Conservation (phyloP, 140 eudicot species). For the Anethum foeniculum region DNA sequence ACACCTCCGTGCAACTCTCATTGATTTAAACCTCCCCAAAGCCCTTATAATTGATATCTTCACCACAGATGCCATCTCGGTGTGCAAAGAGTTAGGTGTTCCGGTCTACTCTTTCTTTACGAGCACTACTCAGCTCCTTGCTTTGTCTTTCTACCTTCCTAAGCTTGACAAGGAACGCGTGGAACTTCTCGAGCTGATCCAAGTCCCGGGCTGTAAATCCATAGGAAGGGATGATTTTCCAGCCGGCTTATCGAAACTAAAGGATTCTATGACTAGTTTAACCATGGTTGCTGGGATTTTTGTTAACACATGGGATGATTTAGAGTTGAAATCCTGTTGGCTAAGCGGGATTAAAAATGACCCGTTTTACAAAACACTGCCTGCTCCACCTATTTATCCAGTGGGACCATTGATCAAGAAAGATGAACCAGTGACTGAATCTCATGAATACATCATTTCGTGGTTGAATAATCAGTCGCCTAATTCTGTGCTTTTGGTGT, state of each 20-base stretch:
- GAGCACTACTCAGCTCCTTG: constrained; percentile 18
- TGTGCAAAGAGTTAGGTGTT: constrained; percentile 22
- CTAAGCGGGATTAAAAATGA: constrained; percentile 17
- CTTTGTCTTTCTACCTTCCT: constrained; percentile 33
- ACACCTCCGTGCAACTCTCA: constrained; percentile 18
- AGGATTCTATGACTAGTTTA: constrained; percentile 15
- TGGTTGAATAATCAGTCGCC: constrained; percentile 50
- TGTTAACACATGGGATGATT: constrained; percentile 35
- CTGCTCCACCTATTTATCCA: constrained; percentile 31
- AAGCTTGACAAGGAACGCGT: constrained; percentile 33
- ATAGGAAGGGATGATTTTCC: neutral
- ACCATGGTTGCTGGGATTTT: constrained; percentile 29
- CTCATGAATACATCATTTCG: neutral
- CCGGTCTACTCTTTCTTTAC: constrained; percentile 42
- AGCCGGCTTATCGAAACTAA: constrained; percentile 20
- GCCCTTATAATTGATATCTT: constrained; percentile 42
- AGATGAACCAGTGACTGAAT: constrained; percentile 19
- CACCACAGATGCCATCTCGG: constrained; percentile 26
- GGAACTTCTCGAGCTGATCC: constrained; percentile 25
- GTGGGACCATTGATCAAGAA: constrained; percentile 8
- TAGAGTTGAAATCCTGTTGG: constrained; percentile 24
- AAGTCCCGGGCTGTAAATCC: constrained; percentile 41
- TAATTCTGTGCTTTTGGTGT: constrained; percentile 37
- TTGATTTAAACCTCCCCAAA: constrained; percentile 8
- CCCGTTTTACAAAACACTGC: constrained; percentile 17